A percentile compares a stretch with the other conserved stretches of the same genome.
phyloP scores from a whole-genome alignment of 108 stramenopile genomes.

The Stephanodiscus triporus region DNA sequence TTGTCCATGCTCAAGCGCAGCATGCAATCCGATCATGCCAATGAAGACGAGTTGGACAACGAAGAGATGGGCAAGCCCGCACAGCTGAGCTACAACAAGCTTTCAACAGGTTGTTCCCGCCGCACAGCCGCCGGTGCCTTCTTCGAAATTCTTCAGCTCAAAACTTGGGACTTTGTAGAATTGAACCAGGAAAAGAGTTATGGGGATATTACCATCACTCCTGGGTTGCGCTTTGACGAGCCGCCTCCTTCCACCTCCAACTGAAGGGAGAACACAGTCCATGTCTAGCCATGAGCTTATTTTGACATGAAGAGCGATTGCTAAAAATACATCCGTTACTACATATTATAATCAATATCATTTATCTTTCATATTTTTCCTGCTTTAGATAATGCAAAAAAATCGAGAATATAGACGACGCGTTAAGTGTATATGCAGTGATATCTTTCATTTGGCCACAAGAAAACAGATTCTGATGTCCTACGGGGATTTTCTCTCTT shows the following conservation, averaged over 20 bases:
- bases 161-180: constrained; percentile 98
- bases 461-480: no score
- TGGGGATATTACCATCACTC: constrained; percentile 83
- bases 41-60: constrained; percentile 41
- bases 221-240: constrained; percentile 63
- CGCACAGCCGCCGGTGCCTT: constrained; percentile 88
- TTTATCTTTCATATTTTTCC: not conserved
- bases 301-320: not conserved
- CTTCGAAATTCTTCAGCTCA: constrained; percentile 93
- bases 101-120: constrained; percentile 69
- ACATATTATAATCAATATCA: not conserved
- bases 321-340: not conserved
- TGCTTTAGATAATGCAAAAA: no score
- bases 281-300: not conserved
- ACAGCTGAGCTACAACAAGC: constrained; percentile 63
- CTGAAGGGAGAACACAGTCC: not conserved
- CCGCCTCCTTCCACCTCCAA: constrained; percentile 18
- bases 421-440: no score
- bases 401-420: no score
- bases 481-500: no score
- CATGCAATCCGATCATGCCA: constrained; percentile 51
- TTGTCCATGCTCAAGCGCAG: constrained; percentile 64
- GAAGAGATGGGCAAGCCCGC: constrained; percentile 47
- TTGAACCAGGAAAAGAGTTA: constrained; percentile 88
- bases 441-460: no score